A percentile compares a stretch with the other conserved stretches of the same genome.
Evolutionary conservation across 257 asterid genomes (phyloP).

Genomic region (Nicotiana attenuata): DNA sequence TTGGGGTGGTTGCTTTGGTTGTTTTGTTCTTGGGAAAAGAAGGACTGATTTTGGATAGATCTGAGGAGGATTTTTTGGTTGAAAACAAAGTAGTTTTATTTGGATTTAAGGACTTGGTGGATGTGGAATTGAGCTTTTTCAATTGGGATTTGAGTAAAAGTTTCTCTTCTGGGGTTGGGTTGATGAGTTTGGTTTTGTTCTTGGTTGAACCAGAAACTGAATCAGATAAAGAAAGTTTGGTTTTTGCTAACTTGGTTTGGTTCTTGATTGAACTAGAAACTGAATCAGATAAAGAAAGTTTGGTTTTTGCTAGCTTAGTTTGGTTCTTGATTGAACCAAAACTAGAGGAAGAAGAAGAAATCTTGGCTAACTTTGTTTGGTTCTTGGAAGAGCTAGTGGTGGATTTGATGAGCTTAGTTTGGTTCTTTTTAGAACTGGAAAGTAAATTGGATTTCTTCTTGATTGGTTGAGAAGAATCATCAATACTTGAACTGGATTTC

Average conservation of each 20-base stretch:
- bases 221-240: conserved; percentile 28
- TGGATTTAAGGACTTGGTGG: conserved; percentile 38
- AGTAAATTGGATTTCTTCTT: conserved; percentile 33
- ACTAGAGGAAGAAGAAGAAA: conserved; percentile 1
- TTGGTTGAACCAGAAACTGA: conserved; percentile 16
- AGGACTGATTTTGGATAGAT: conserved; percentile 32
- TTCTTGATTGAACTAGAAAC: conserved; percentile 21
- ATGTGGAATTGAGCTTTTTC: conserved; percentile 68
- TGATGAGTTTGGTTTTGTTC: conserved; percentile 37
- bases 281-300: conserved; percentile 25
- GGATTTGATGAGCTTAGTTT: conserved; percentile 29
- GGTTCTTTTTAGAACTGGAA: conserved; percentile 20
- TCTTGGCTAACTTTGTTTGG: conserved; percentile 37
- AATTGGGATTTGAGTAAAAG: conserved; percentile 34
- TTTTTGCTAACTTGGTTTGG: conserved; percentile 36
- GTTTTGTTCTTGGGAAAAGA: conserved; percentile 45
- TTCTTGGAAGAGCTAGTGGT: conserved; percentile 29
- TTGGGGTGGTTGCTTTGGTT: conserved; percentile 26
- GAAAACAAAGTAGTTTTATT: conserved; percentile 25
- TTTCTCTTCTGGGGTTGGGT: conserved; percentile 21
- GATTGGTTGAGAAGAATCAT: neutral
- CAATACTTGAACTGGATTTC: neutral
- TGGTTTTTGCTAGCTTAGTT: conserved; percentile 33
- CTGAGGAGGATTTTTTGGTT: conserved; percentile 57
- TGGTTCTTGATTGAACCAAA: conserved; percentile 26